These are phyloP conservation scores for Paraconiothyrium sp. DNA, from an alignment of 2,329 filamentous ascomycete species.

Conservation along the genomic window DNA sequence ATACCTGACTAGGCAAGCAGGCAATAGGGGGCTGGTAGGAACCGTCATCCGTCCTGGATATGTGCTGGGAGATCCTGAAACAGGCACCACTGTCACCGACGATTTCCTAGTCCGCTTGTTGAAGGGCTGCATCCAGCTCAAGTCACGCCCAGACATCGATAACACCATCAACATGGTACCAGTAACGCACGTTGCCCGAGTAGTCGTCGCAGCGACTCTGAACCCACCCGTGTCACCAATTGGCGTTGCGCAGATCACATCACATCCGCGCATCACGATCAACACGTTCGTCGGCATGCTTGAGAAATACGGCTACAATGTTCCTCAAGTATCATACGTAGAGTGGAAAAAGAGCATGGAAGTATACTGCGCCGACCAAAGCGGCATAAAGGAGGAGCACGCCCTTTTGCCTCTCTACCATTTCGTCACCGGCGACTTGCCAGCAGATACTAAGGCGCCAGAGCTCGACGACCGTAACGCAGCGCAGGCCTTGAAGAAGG, in stretches of 20 bases:
- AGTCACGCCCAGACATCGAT: slow-evolving; percentile 75
- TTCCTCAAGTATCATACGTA: slow-evolving; percentile 72
- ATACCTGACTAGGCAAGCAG: slow-evolving; percentile 79
- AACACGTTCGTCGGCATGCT: slow-evolving; percentile 79
- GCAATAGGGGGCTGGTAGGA: slow-evolving; percentile 77
- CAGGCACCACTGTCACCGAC: slow-evolving; percentile 79
- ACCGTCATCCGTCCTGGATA: slow-evolving; percentile 86
- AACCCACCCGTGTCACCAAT: slow-evolving; percentile 65
- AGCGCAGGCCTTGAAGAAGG: slow-evolving; percentile 68
- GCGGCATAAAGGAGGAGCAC: slow-evolving; percentile 71
- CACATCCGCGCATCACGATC: slow-evolving; percentile 79
- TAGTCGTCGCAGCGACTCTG: slow-evolving; percentile 79
- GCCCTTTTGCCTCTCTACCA: slow-evolving; percentile 77
- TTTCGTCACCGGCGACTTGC: slow-evolving; percentile 76
- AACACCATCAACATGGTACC: slow-evolving; percentile 93
- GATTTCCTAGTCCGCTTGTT: slow-evolving; percentile 89
- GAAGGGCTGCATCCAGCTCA: slow-evolving; percentile 87
- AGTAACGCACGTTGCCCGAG: slow-evolving; percentile 81
- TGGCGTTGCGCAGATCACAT: slow-evolving; percentile 79
- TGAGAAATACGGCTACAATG: slow-evolving; percentile 76
- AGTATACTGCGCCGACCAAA: slow-evolving; percentile 68
- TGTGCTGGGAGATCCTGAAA: slow-evolving; percentile 76
- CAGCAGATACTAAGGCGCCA: slow-evolving; percentile 73
- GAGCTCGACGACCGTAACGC: slow-evolving; percentile 80
- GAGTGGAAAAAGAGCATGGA: slow-evolving; percentile 75